Conservation (phyloP, 768 basidiomycete species). For the Termitomyces sp. region DNA sequence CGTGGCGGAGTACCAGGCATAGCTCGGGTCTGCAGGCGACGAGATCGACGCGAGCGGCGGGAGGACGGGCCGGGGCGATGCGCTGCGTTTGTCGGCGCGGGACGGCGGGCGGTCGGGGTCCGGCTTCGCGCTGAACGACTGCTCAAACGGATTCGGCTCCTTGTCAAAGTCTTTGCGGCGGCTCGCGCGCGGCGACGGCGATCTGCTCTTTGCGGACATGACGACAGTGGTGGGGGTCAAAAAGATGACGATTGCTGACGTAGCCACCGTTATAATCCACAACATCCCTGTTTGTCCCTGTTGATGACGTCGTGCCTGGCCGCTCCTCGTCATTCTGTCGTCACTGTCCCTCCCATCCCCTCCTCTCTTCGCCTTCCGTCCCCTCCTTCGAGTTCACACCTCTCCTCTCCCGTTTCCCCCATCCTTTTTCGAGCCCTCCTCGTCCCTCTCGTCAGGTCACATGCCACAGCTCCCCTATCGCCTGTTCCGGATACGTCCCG, state of each 20-base stretch:
- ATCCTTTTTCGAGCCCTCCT: background rate
- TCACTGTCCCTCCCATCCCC: background rate
- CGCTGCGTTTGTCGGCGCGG: slow-evolving; percentile 27
- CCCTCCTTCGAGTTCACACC: background rate
- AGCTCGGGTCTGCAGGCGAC: slow-evolving; percentile 61
- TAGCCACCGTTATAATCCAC: slow-evolving; percentile 39
- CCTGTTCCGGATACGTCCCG: no score
- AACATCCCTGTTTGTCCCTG: slow-evolving; percentile 30
- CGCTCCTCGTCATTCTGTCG: background rate
- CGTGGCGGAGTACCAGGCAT: slow-evolving; percentile 56
- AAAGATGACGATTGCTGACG: slow-evolving; percentile 48
- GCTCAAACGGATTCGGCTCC: slow-evolving; percentile 93
- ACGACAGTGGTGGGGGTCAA: slow-evolving; percentile 20
- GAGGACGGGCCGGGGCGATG: slow-evolving; percentile 61
- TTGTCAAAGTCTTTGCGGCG: slow-evolving; percentile 63
- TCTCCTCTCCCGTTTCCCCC: background rate
- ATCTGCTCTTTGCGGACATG: slow-evolving; percentile 36
- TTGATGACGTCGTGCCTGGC: slow-evolving; percentile 17
- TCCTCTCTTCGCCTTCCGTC: background rate
- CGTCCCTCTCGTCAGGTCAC: background rate
- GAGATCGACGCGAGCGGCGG: slow-evolving; percentile 79
- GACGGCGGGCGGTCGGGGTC: slow-evolving; percentile 28
- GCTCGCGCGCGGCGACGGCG: slow-evolving; percentile 25
- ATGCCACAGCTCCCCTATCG: background rate
- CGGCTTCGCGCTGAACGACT: slow-evolving; percentile 67